phyloP scores from a whole-genome alignment of 345 rosid genomes.

The Alliaria petiolata region DNA sequence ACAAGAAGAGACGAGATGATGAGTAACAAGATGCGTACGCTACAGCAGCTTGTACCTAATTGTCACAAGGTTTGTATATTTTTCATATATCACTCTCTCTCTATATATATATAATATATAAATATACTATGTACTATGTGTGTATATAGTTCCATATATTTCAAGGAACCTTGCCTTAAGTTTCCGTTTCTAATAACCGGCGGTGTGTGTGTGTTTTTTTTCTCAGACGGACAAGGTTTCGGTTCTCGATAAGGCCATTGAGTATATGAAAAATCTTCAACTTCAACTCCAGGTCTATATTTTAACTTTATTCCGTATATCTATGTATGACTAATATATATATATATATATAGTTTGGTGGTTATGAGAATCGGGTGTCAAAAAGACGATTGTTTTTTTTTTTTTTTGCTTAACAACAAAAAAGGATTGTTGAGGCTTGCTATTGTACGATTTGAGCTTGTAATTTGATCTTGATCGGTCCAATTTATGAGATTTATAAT shows the following conservation, averaged over 20 bases:
- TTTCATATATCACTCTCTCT: not conserved
- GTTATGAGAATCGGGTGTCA: too few species aligned
- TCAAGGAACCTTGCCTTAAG: not conserved
- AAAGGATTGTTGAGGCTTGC: not conserved
- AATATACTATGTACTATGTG: not conserved
- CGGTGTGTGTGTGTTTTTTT: not conserved
- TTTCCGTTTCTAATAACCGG: not conserved
- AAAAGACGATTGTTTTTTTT: not conserved
- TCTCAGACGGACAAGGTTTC: constrained; percentile 59
- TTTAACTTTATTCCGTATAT: not conserved
- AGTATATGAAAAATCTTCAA: constrained; percentile 62
- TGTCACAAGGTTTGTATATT: constrained; percentile 50
- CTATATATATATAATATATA: not conserved
- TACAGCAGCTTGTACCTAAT: constrained; percentile 69
- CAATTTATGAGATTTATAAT: not conserved
- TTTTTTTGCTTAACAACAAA: too few species aligned
- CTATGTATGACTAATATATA: not conserved
- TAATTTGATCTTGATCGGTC: not conserved
- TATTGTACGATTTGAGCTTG: not conserved
- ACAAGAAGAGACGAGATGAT: constrained; percentile 58
- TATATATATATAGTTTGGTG: not conserved
- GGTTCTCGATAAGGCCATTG: constrained; percentile 66
- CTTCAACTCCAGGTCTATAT: constrained; percentile 68
- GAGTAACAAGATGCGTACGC: constrained; percentile 59
- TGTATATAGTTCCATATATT: not conserved